These are phyloP conservation scores for Lanmaoa pseudosensibilis DNA, from an alignment of 768 basidiomycete genomes.

Conservation along the genomic window DNA sequence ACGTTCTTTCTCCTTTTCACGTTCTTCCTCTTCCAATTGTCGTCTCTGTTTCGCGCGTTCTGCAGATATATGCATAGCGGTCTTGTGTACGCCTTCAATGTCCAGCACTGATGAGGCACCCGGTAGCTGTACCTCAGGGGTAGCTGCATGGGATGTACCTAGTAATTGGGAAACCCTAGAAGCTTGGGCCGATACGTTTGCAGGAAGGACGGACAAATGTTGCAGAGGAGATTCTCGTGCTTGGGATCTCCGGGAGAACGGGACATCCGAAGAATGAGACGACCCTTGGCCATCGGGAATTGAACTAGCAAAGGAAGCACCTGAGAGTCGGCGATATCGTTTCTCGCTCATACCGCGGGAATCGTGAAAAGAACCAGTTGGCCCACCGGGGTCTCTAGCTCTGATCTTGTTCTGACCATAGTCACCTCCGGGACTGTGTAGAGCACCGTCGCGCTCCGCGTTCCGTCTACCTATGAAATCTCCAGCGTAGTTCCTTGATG, in stretches of 20 bases:
- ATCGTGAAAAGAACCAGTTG: conserved; percentile 19
- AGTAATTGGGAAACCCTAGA: conserved; percentile 42
- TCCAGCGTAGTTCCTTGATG: conserved; percentile 18
- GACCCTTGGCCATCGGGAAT: conserved; percentile 22
- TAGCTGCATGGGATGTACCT: conserved; percentile 40
- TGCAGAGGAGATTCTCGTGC: conserved; percentile 46
- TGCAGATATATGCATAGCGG: conserved; percentile 81
- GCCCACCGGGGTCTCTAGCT: conserved; percentile 16
- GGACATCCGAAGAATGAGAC: conserved; percentile 20
- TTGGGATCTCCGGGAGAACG: conserved; percentile 36
- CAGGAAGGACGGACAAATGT: conserved; percentile 29
- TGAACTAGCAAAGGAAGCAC: conserved; percentile 22
- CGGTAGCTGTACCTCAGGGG: conserved; percentile 35
- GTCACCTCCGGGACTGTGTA: conserved; percentile 12
- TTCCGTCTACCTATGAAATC: conserved; percentile 21
- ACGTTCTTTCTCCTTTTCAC: conserved; percentile 77
- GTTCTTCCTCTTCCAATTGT: conserved; percentile 80
- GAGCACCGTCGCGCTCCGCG: conserved; percentile 18
- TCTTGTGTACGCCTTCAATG: conserved; percentile 67
- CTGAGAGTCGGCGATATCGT: conserved; percentile 25
- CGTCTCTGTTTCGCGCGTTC: conserved; percentile 79
- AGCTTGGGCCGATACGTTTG: conserved; percentile 6
- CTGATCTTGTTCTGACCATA: conserved; percentile 20
- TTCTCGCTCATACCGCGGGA: conserved; percentile 18
- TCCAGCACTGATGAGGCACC: conserved; percentile 38